Evolutionary conservation across 257 asterid species (phyloP).

Genomic region (Solanum lignicaule): DNA sequence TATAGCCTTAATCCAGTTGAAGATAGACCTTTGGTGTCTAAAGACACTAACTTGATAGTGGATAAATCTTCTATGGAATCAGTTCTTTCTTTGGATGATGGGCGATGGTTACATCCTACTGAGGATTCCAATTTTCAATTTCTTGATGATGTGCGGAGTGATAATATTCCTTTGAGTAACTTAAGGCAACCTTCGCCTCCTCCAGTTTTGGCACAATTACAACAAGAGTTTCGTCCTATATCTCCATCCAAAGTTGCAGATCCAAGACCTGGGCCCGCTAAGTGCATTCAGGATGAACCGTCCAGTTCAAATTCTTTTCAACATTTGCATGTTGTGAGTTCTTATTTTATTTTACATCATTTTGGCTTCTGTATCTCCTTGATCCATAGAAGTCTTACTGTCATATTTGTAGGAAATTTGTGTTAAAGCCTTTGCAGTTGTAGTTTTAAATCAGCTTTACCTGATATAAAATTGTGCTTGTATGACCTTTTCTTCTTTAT

Average conservation of each 20-base stretch:
- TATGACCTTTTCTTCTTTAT: conserved; percentile 10
- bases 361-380: background rate
- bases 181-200: conserved; percentile 87
- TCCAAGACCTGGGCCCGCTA: conserved; percentile 89
- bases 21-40: conserved; percentile 19
- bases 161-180: conserved; percentile 39
- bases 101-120: conserved; percentile 56
- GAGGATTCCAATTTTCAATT: conserved; percentile 36
- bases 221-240: conserved; percentile 50
- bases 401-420: background rate
- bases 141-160: conserved; percentile 33
- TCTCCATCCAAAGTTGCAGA: conserved; percentile 91
- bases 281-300: conserved; percentile 39
- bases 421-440: background rate
- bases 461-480: conserved; percentile 4
- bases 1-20: conserved; percentile 59
- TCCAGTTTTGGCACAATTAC: conserved; percentile 85
- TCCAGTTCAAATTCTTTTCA: conserved; percentile 59
- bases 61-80: conserved; percentile 62
- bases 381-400: background rate
- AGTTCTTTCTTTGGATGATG: conserved; percentile 77
- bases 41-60: conserved; percentile 23
- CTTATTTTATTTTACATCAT: background rate
- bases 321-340: conserved; percentile 89
- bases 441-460: background rate